Conservation (phyloP, 2,329 filamentous ascomycete species). For the Torrubiellomyces zombiae region DNA sequence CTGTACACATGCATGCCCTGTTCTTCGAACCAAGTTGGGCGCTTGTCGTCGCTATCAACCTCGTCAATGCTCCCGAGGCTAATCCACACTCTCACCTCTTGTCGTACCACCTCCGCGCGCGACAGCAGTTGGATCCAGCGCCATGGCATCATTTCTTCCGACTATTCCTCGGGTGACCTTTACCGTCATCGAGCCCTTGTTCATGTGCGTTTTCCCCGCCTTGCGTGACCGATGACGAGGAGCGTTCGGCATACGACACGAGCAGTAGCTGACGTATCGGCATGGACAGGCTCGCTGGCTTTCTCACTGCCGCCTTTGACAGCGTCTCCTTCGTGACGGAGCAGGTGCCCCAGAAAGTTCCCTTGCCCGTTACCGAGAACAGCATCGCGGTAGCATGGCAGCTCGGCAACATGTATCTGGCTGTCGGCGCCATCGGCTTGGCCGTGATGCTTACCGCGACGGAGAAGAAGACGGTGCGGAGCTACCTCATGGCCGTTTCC, state of each 20-base stretch:
- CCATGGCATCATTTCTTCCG: constrained; percentile 50
- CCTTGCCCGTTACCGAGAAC: constrained; percentile 22
- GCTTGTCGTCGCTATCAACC: too few relatives aligned
- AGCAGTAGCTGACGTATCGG: too few relatives aligned
- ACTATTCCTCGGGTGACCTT: constrained; percentile 48
- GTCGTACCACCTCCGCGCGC: too few relatives aligned
- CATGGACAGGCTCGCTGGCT: constrained; percentile 44
- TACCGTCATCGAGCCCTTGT: constrained; percentile 51
- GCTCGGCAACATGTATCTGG: constrained; percentile 52
- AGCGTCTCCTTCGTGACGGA: constrained; percentile 46
- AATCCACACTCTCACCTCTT: too few relatives aligned
- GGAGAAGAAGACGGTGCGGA: constrained; percentile 48
- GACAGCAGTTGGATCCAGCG: too few relatives aligned
- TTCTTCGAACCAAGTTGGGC: too few relatives aligned
- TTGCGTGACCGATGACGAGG: too few relatives aligned
- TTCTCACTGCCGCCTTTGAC: constrained; percentile 35
- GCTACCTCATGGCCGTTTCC: constrained; percentile 49
- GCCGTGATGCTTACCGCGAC: constrained; percentile 46
- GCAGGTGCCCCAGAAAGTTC: constrained; percentile 31
- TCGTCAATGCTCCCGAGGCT: too few relatives aligned
- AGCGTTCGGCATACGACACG: too few relatives aligned
- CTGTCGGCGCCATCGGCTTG: constrained; percentile 47
- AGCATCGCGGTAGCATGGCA: constrained; percentile 45
- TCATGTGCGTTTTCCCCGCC: constrained; percentile 38
- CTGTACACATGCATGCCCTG: too few relatives aligned